A percentile compares a stretch with the other conserved stretches of the same genome.
These are phyloP conservation scores for Eimeria acervulina DNA, from an alignment of 169 alveolate genomes.

Conservation along the genomic window DNA sequence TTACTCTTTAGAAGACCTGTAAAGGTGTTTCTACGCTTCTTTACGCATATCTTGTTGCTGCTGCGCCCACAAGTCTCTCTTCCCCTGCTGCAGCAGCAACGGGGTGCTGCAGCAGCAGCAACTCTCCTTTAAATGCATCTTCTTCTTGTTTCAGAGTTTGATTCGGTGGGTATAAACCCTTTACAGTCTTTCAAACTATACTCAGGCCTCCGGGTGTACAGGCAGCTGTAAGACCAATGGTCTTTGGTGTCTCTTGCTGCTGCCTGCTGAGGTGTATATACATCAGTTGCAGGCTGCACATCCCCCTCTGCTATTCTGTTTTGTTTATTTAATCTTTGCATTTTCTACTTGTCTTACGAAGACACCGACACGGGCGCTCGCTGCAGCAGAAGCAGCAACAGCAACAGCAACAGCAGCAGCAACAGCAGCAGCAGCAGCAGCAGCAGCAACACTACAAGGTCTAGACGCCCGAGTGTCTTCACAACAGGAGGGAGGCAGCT, in stretches of 20 bases:
- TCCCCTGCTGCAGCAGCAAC: no score
- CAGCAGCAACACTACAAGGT: no score
- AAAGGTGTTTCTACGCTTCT: no score
- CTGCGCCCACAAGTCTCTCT: not conserved
- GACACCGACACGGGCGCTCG: not conserved
- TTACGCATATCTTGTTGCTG: not conserved
- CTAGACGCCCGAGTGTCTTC: no score
- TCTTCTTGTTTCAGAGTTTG: no score
- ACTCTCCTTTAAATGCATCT: not conserved
- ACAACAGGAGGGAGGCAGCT: not conserved
- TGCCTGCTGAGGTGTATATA: conserved; percentile 5
- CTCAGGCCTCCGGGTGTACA: not conserved
- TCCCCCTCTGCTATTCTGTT: not conserved
- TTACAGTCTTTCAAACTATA: no score
- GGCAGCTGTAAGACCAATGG: conserved; percentile 21
- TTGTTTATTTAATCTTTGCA: no score
- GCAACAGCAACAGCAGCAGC: conserved; percentile 22
- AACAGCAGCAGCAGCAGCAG: conserved; percentile 19
- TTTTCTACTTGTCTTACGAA: not conserved
- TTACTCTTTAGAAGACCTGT: no score
- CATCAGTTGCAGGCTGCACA: not conserved
- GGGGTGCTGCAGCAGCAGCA: no score
- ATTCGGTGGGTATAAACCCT: no score
- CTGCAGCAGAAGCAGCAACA: conserved; percentile 3
- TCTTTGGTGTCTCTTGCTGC: not conserved